phyloP scores from a whole-genome alignment of 2,329 filamentous ascomycete genomes.

The Phialophora tarda region DNA sequence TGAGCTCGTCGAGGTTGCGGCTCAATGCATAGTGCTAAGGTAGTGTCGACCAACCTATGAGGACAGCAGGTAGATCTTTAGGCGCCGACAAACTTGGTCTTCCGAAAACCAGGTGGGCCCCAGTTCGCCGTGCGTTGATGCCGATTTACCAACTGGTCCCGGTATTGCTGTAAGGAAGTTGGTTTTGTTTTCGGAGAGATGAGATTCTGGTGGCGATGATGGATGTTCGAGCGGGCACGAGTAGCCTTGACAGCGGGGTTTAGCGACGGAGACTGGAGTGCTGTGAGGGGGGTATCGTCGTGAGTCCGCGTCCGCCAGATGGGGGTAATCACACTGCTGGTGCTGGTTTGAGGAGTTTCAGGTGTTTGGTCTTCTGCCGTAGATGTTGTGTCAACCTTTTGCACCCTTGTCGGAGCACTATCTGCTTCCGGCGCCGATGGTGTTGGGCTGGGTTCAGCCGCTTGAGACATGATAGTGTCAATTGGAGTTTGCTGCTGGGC shows the following conservation, averaged over 20 bases:
- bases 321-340: slow-evolving; percentile 8
- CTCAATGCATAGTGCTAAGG: background rate
- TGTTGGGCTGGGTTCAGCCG: background rate
- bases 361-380: background rate
- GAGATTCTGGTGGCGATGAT: background rate
- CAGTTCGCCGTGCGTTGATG: slow-evolving; percentile 22
- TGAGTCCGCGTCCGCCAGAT: slow-evolving; percentile 4
- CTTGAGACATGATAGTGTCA: background rate
- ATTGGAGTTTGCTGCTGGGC: background rate
- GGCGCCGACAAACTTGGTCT: slow-evolving; percentile 26
- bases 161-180: slow-evolving; percentile 25
- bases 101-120: slow-evolving; percentile 22
- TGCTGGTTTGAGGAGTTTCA: background rate
- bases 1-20: background rate
- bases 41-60: background rate
- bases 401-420: background rate
- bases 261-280: background rate
- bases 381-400: background rate
- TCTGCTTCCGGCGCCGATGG: background rate
- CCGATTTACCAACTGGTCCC: slow-evolving; percentile 20
- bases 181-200: slow-evolving; percentile 9
- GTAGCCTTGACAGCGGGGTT: background rate
- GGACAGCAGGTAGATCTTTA: slow-evolving; percentile 8
- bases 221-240: background rate
- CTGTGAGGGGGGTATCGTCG: background rate